A percentile compares a stretch with the other conserved stretches of the same genome.
These are phyloP conservation scores for Styphnolobium japonicum DNA, from an alignment of 306 rosid genomes.

Conservation along the genomic window DNA sequence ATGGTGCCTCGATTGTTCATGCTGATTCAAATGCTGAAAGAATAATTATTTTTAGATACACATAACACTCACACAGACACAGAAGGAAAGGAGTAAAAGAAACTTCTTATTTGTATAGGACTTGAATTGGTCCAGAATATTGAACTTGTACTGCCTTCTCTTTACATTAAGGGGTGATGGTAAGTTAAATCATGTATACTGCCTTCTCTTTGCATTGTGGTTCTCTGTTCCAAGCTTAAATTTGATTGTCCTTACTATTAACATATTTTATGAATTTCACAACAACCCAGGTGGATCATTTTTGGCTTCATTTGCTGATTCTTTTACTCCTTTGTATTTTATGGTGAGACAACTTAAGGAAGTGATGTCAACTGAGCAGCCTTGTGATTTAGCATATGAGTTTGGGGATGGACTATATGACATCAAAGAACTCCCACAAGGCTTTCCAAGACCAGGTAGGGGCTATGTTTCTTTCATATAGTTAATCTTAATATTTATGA, in stretches of 20 bases:
- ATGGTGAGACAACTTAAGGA: slow-evolving; percentile 57
- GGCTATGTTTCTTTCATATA: neutral
- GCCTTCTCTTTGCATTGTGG: neutral
- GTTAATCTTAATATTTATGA: neutral
- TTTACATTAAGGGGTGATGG: too few relatives aligned
- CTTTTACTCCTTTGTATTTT: slow-evolving; percentile 70
- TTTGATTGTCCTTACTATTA: neutral
- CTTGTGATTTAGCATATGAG: slow-evolving; percentile 84
- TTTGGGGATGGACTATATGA: slow-evolving; percentile 74
- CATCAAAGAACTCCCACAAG: slow-evolving; percentile 61
- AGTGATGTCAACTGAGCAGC: slow-evolving; percentile 93
- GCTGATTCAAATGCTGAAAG: neutral
- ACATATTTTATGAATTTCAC: slow-evolving; percentile 22
- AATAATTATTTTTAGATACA: neutral
- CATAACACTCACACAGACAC: neutral
- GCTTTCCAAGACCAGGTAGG: slow-evolving; percentile 76
- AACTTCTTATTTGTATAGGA: neutral
- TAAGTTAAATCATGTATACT: neutral
- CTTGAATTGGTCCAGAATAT: neutral
- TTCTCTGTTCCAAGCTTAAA: slow-evolving; percentile 17
- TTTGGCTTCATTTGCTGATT: slow-evolving; percentile 52
- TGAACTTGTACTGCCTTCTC: neutral
- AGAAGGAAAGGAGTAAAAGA: neutral
- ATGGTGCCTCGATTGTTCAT: neutral
- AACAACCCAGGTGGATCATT: slow-evolving; percentile 56